A percentile compares a stretch with the other conserved stretches of the same genome.
Evolutionary conservation across 139 green algal species (phyloP).

Genomic region (Tetradesmus obliquus): DNA sequence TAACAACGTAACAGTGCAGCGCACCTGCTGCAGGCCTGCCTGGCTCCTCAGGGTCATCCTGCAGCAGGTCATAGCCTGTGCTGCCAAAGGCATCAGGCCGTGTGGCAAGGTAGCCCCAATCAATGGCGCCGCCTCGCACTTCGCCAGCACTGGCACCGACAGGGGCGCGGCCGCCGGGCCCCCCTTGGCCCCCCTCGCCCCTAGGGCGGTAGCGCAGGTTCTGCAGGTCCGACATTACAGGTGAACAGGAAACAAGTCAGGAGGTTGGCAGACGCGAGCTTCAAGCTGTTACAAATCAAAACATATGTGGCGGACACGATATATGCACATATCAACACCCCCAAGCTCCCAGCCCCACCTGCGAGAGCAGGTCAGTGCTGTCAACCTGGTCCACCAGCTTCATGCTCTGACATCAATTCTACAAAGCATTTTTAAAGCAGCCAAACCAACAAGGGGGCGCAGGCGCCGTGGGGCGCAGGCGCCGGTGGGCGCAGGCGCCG

Average conservation of each 20-base stretch:
- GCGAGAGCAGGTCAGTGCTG: slow-evolving; percentile 69
- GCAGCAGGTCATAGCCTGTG: slow-evolving; percentile 53
- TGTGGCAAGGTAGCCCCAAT: slow-evolving; percentile 64
- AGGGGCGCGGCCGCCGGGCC: not conserved
- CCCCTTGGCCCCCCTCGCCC: slow-evolving; percentile 22
- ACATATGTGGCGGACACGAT: too few relatives aligned
- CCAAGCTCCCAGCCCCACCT: not conserved
- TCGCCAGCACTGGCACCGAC: slow-evolving; percentile 54
- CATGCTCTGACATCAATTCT: slow-evolving; percentile 41
- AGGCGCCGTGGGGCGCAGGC: too few relatives aligned
- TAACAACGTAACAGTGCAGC: too few relatives aligned
- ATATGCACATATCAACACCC: not conserved
- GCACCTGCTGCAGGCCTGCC: too few relatives aligned
- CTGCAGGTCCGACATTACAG: not conserved
- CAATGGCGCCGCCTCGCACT: slow-evolving; percentile 59
- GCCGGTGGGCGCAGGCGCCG: too few relatives aligned
- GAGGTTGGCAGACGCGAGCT: too few relatives aligned
- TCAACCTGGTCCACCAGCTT: slow-evolving; percentile 70
- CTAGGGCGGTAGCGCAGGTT: slow-evolving; percentile 54
- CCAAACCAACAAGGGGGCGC: too few relatives aligned
- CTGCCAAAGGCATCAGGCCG: slow-evolving; percentile 52
- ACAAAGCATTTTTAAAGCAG: too few relatives aligned
- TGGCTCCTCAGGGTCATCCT: not conserved
- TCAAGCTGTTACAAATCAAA: too few relatives aligned
- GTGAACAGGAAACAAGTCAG: not conserved